phyloP scores from a whole-genome alignment of 2,329 filamentous ascomycete species.

The Harringtonia lauricola region DNA sequence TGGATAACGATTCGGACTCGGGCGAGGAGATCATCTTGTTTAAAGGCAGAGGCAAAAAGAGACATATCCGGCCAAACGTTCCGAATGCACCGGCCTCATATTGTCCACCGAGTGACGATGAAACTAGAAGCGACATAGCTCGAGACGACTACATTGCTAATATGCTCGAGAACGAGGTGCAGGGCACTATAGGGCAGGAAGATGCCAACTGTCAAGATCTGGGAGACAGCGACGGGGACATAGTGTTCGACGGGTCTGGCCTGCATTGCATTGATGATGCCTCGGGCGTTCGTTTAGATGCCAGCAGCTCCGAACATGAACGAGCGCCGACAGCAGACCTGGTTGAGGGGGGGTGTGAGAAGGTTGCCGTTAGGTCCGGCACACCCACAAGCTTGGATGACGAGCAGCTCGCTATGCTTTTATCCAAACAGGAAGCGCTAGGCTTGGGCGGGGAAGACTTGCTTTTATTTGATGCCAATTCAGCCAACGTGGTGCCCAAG shows the following conservation, averaged over 20 bases:
- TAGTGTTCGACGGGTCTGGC: constrained; percentile 11
- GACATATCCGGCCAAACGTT: not conserved
- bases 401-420: constrained; percentile 48
- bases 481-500: constrained; percentile 7
- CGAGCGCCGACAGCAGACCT: not conserved
- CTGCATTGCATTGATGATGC: not conserved
- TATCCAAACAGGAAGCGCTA: constrained; percentile 52
- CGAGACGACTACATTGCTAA: constrained; percentile 64
- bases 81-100: not conserved
- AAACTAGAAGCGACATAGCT: constrained; percentile 37
- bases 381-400: too few species aligned
- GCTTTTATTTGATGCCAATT: constrained; percentile 38
- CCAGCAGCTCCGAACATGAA: constrained; percentile 11
- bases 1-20: constrained; percentile 35
- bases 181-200: constrained; percentile 14
- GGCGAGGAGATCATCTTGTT: constrained; percentile 68
- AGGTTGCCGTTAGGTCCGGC: too few species aligned
- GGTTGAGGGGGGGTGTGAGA: constrained; percentile 17
- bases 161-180: constrained; percentile 34
- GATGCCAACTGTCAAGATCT: constrained; percentile 26
- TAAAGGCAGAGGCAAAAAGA: constrained; percentile 19
- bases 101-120: constrained; percentile 10
- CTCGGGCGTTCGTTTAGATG: constrained; percentile 1
- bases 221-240: constrained; percentile 30
- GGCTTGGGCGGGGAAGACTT: constrained; percentile 50